Conservation (phyloP, 257 asterid genomes). For the Cynanchum wilfordii region DNA sequence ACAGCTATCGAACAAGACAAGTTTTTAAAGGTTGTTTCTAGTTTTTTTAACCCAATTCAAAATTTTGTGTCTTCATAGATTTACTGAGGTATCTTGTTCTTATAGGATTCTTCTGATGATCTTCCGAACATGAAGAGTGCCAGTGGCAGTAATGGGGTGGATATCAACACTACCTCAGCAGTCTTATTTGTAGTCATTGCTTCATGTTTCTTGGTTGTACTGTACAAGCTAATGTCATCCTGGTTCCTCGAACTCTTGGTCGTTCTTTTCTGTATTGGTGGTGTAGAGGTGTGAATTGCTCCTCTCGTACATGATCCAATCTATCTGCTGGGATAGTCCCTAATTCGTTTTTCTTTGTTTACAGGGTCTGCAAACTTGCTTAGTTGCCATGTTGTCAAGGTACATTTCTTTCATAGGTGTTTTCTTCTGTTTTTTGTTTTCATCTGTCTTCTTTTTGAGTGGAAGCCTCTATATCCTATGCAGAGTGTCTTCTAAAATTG, state of each 20-base stretch:
- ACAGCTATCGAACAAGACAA: constrained; percentile 73
- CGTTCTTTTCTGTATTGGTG: constrained; percentile 83
- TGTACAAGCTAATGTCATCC: constrained; percentile 72
- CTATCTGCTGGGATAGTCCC: not conserved
- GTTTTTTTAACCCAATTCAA: not conserved
- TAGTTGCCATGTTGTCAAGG: constrained; percentile 73
- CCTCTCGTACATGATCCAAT: not conserved
- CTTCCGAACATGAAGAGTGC: constrained; percentile 36
- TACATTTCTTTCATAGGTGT: constrained; percentile 17
- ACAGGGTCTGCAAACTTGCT: constrained; percentile 88
- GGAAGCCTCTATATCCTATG: not conserved
- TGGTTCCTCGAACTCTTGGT: constrained; percentile 87
- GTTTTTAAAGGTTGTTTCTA: constrained; percentile 55
- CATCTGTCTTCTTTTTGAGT: not conserved
- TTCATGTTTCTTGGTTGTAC: constrained; percentile 72
- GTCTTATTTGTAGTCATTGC: constrained; percentile 69
- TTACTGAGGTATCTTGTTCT: constrained; percentile 11
- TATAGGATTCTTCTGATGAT: constrained; percentile 68
- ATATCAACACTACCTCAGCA: constrained; percentile 70
- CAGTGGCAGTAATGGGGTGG: constrained; percentile 62
- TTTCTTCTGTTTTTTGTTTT: not conserved
- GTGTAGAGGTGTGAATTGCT: constrained; percentile 56
- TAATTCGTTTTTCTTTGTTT: constrained; percentile 12
- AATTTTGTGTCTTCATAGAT: constrained; percentile 11
- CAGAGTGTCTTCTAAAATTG: not conserved